Conservation (phyloP, 305 asterid species). For the Fraxinus paxiana region DNA sequence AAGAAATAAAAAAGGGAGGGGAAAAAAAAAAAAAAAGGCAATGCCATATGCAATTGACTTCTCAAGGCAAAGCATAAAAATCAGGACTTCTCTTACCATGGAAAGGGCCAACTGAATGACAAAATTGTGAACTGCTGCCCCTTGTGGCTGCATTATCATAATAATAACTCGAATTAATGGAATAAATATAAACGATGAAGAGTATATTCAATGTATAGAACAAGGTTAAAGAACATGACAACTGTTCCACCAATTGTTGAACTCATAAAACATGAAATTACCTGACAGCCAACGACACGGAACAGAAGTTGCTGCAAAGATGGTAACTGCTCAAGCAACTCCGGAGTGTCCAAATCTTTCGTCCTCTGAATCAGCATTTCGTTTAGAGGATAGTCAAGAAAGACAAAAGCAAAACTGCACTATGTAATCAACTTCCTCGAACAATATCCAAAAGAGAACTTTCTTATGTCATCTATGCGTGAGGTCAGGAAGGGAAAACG, state of each 20-base stretch:
- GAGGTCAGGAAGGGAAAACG: not conserved
- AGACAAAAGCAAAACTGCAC: not conserved
- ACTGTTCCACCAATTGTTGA: slow-evolving; percentile 1
- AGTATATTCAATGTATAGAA: not conserved
- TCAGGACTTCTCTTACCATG: slow-evolving; percentile 48
- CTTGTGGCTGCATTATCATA: slow-evolving; percentile 83
- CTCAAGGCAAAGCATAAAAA: slow-evolving; percentile 1
- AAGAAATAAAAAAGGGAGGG: not conserved
- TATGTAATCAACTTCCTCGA: slow-evolving; percentile 3
- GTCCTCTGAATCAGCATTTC: slow-evolving; percentile 54
- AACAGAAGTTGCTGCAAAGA: slow-evolving; percentile 79
- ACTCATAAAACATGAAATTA: slow-evolving; percentile 26
- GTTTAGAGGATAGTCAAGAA: slow-evolving; percentile 15
- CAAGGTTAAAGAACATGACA: not conserved
- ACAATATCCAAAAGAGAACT: not conserved
- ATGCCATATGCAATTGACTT: not conserved
- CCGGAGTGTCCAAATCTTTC: slow-evolving; percentile 80
- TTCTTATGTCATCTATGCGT: not conserved
- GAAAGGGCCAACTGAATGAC: slow-evolving; percentile 91
- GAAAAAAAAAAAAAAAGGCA: not conserved
- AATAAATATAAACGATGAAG: not conserved
- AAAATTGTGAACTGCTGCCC: slow-evolving; percentile 77
- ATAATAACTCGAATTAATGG: slow-evolving; percentile 20
- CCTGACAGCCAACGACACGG: slow-evolving; percentile 93
- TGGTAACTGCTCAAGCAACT: slow-evolving; percentile 80